Conservation (phyloP, 495 filamentous ascomycete species). For the Penicillium psychrofluorescens region DNA sequence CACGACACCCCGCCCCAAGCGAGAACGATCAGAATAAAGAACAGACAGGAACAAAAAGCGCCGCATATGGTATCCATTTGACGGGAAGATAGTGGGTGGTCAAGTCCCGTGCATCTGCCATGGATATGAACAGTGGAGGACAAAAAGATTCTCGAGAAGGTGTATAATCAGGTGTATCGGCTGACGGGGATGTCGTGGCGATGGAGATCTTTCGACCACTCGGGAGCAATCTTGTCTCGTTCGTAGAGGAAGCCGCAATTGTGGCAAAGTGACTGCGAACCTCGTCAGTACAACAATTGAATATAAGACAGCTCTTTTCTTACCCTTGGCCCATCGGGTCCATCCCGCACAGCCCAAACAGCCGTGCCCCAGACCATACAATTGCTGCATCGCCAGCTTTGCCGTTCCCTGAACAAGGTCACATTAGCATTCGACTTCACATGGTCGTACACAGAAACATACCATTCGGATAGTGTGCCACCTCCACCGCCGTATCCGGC, state of each 20-base stretch:
- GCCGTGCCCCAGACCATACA: constrained; percentile 82
- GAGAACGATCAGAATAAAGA: no score
- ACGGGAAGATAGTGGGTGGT: no score
- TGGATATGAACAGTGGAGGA: neutral
- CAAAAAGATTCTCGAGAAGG: neutral
- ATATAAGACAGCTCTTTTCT: constrained; percentile 21
- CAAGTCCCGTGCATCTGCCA: no score
- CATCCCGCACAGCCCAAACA: constrained; percentile 92
- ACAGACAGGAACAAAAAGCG: no score
- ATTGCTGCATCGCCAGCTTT: constrained; percentile 84
- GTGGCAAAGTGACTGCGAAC: constrained; percentile 73
- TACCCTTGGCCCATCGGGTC: constrained; percentile 79
- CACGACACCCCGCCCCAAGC: no score
- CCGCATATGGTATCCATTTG: no score
- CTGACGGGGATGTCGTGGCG: constrained; percentile 43
- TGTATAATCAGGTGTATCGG: constrained; percentile 8
- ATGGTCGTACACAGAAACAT: constrained; percentile 6
- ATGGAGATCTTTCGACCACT: constrained; percentile 77
- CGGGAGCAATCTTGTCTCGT: constrained; percentile 74
- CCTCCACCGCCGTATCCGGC: constrained; percentile 60
- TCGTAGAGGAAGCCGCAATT: constrained; percentile 90
- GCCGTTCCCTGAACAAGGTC: constrained; percentile 54
- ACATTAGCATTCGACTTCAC: neutral
- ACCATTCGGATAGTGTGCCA: constrained; percentile 66
- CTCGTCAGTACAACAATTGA: neutral